Base-by-base conservation (phyloP, 2,329 filamentous ascomycete species). In the Neospermospora avenae region DNA sequence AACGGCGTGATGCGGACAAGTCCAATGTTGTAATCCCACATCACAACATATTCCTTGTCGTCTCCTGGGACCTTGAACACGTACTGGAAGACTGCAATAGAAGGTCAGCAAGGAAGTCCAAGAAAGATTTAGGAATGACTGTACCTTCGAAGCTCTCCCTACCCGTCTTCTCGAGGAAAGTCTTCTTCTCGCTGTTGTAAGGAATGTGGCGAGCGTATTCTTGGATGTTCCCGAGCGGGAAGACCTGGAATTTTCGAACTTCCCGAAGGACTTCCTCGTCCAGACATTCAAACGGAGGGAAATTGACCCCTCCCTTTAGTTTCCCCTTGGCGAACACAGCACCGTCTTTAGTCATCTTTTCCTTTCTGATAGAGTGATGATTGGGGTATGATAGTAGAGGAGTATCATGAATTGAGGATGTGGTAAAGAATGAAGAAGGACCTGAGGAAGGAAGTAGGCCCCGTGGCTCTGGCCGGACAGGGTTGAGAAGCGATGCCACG, bases 21-120 rank as follows among this genome's bases (percentile, higher is more conserved):
- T 8, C 95, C 95, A 63, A 93, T 85, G 69, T 96, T 93, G 77
- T 97, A 97, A 74, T 99, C 95, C 95, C 95, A 99, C 84, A 97
- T 92, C 62, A 98, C 86, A 0, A 84, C 84, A 73, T 89, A 93
- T 55, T 83, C 80, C 64, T 80, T 81, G 1, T 87, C 81, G 48
- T 89, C 83, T 11, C 81, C 84, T 0, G 89, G 89, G 3, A 88
- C 73, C 67, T 80, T 83, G 78, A 96, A 97, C 37, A 84, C 85
- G 74, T 97, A 98, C 68, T 92, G 85, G 73, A 93, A 93, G 25
- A 91, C 90, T 95, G 63, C 57, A 64, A 65, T 35, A 41, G n/a
- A 39, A 61, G 57, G 39, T 67, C n/a, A 70, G 68, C 61, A 63
- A 65, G 44, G n/a, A 45, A 44, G 53, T 46, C 7, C 52, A 20